phyloP scores from a whole-genome alignment of 106 monocot genomes.

The Dioscorea dumetorum region DNA sequence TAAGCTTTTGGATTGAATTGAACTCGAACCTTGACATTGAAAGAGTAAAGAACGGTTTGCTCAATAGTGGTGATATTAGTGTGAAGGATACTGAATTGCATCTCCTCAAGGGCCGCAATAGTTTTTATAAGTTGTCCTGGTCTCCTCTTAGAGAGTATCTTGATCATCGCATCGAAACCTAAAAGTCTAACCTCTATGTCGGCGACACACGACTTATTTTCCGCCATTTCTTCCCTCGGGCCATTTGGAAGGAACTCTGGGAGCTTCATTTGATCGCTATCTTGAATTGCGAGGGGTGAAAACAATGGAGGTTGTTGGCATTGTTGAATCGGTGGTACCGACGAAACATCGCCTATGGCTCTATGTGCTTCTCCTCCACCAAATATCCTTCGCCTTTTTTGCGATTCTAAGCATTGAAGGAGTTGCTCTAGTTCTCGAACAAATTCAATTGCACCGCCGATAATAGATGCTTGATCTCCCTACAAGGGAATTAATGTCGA shows the following conservation, averaged over 20 bases:
- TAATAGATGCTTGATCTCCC: conserved; percentile 96
- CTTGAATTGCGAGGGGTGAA: conserved; percentile 8
- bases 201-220: conserved; percentile 61
- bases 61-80: conserved; percentile 90
- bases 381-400: conserved; percentile 54
- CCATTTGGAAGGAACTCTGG: conserved; percentile 14
- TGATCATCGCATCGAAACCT: conserved; percentile 65
- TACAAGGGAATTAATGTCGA: conserved; percentile 1
- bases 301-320: conserved; percentile 6
- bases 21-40: conserved; percentile 67
- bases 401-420: conserved; percentile 83
- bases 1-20: background rate
- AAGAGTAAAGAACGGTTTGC: conserved; percentile 89
- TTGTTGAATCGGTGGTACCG: conserved; percentile 5
- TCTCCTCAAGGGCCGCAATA: conserved; percentile 70
- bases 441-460: conserved; percentile 88
- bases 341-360: conserved; percentile 4
- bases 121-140: conserved; percentile 62
- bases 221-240: conserved; percentile 53
- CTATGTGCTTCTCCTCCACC: conserved; percentile 18
- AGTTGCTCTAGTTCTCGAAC: conserved; percentile 87
- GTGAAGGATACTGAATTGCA: conserved; percentile 68
- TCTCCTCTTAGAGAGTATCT: conserved; percentile 58
- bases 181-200: conserved; percentile 72
- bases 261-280: conserved; percentile 14